Evolutionary conservation across 768 basidiomycete species (phyloP).

Genomic region (Trametes cinnabarina): DNA sequence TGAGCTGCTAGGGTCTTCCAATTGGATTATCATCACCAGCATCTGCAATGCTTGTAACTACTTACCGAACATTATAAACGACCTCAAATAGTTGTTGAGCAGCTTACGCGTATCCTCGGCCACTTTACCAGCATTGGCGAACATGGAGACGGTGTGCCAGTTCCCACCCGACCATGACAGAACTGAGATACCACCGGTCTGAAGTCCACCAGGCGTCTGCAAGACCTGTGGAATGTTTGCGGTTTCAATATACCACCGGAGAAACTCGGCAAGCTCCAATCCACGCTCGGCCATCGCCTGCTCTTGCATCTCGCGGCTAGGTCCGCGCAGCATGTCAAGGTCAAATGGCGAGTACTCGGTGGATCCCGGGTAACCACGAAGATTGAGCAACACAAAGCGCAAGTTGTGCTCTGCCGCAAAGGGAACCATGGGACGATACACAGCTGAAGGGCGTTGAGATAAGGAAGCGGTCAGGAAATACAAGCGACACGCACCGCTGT

Average conservation of each 20-base stretch:
- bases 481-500: slow-evolving; percentile 12
- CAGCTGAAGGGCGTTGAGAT: neutral
- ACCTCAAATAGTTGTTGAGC: slow-evolving; percentile 9
- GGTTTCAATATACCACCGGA: slow-evolving; percentile 18
- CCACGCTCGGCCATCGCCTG: slow-evolving; percentile 8
- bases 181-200: slow-evolving; percentile 7
- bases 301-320: neutral
- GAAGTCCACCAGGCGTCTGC: neutral
- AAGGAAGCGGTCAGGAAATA: too few species aligned
- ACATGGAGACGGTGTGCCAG: slow-evolving; percentile 7
- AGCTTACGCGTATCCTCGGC: slow-evolving; percentile 13
- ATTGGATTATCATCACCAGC: too few species aligned
- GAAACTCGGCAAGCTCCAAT: slow-evolving; percentile 15
- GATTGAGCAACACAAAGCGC: slow-evolving; percentile 25
- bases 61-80: slow-evolving; percentile 20
- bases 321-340: neutral
- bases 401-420: slow-evolving; percentile 20
- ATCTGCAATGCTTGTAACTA: neutral
- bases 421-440: slow-evolving; percentile 15
- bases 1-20: too few species aligned
- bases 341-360: slow-evolving; percentile 22
- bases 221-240: neutral
- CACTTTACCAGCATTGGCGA: slow-evolving; percentile 14
- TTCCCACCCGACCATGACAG: slow-evolving; percentile 21
- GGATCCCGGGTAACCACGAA: slow-evolving; percentile 28